phyloP scores from a whole-genome alignment of 176 grass and related monocot genomes.

The Aegilops tauschii region DNA sequence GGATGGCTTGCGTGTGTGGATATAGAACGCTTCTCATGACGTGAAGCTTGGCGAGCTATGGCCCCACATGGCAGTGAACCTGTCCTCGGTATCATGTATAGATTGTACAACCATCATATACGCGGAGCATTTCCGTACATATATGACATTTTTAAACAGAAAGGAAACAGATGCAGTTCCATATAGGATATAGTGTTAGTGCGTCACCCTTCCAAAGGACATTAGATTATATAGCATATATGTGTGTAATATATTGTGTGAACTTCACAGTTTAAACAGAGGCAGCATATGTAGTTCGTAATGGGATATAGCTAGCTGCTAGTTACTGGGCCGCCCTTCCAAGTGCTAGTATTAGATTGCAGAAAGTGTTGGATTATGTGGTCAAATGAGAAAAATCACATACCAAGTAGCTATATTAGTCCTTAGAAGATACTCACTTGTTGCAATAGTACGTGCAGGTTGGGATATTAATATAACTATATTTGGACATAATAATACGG shows the following conservation, averaged over 20 bases:
- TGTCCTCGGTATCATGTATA: not conserved
- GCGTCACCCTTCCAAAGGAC: not conserved
- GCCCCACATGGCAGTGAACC: not conserved
- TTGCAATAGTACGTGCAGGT: not conserved
- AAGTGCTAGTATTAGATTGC: not conserved
- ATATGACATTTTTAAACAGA: not conserved
- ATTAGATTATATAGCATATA: not conserved
- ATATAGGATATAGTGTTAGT: not conserved
- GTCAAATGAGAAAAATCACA: constrained; percentile 15
- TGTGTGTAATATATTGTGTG: not conserved
- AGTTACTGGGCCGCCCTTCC: not conserved
- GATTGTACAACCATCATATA: not conserved
- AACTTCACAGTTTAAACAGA: not conserved
- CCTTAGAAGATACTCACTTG: not conserved
- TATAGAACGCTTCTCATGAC: not conserved
- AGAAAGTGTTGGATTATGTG: not conserved
- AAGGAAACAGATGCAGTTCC: not conserved
- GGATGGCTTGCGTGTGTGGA: not conserved
- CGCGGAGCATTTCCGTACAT: not conserved
- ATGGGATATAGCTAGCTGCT: not conserved
- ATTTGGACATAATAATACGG: not conserved
- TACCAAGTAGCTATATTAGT: not conserved
- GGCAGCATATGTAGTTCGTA: not conserved
- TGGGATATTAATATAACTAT: not conserved
- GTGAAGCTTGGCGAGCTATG: not conserved